Percentiles rank a stretch among this genome's conserved stretches.
Evolutionary conservation across 2,329 filamentous ascomycete genomes (phyloP).

Genomic region (Pyrenophora tritici-repentis): DNA sequence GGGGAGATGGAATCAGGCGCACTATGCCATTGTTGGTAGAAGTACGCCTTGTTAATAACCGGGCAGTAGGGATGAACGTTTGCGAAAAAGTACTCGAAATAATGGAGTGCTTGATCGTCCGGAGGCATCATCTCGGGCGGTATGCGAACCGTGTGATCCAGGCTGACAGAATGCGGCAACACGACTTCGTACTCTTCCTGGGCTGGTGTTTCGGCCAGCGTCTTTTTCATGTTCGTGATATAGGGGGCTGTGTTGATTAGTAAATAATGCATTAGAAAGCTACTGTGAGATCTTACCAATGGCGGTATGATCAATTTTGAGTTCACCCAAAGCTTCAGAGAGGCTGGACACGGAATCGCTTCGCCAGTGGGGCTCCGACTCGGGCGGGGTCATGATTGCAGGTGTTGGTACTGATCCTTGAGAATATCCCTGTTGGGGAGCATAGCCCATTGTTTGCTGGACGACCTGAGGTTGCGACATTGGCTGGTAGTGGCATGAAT

Average conservation of each 20-base stretch:
- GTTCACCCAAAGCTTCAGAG: conserved; percentile 78
- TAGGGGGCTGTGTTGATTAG: conserved; percentile 70
- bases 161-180: conserved; percentile 69
- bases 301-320: conserved; percentile 85
- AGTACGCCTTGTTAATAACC: conserved; percentile 78
- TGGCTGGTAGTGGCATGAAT: conserved; percentile 44
- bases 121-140: conserved; percentile 92
- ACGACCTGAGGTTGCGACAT: conserved; percentile 42
- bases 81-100: conserved; percentile 88
- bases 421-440: conserved; percentile 41
- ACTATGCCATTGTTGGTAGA: conserved; percentile 89
- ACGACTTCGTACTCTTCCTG: conserved; percentile 73
- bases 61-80: conserved; percentile 93
- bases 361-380: conserved; percentile 57
- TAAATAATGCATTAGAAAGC: not conserved
- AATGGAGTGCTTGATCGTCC: conserved; percentile 78
- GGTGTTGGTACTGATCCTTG: conserved; percentile 31
- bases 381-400: conserved; percentile 42
- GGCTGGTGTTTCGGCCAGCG: conserved; percentile 64
- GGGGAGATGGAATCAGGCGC: conserved; percentile 86
- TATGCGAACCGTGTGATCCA: conserved; percentile 81
- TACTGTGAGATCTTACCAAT: conserved; percentile 65
- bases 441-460: conserved; percentile 43
- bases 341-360: conserved; percentile 64
- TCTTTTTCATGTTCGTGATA: conserved; percentile 68